Evolutionary conservation across 495 filamentous ascomycete species (phyloP), one percentile per base, ranked within the genome.

Genomic region (Haplographium delicatum): DNA sequence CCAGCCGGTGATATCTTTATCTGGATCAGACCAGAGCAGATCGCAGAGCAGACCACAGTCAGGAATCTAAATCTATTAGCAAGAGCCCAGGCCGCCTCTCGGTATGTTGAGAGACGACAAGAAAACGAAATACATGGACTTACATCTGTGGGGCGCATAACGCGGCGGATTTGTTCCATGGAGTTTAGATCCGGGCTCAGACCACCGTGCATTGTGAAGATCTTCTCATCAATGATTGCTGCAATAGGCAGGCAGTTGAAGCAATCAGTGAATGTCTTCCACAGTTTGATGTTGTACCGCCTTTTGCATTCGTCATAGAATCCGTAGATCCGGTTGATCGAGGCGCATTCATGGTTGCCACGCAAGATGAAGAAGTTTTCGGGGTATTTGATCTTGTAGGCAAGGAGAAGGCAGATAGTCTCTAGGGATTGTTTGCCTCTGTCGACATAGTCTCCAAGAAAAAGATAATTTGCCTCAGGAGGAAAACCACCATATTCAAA

Each of bases 291-390:
- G 75, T 98, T 98, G 72, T 98, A 98, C 53, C 93, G 79, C 56
- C 93, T 84, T 78, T 98, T 98, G 81, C 93, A 98, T 70, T 98
- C 93, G 66, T 98, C 93, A 74, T 98, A 98, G 76, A 98, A 98
- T 35, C 93, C 93, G 61, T 98, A 98, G 72, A 98, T 98, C 69
- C 93, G 94, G 75, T 98, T 98, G 78, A 98, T 98, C 18, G 93
- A 96, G 20, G 93, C 93, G 72, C 93, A 98, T 68, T 98, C 93
- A 74, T 98, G 93, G 80, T 98, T 98, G 49, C 93, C 93, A 57
- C 93, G 87, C 38, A 98, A 80, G 60, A 98, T 86, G 76, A 98
- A 98, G 80, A 98, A 98, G 78, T 98, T 98, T 76, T 98, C 93
- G 30, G 93, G 93, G 67, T 96, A 98, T 75, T 97, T 97, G 79